phyloP scores from a whole-genome alignment of 352 stramenopile species.

The Thraustochytrium striatum region DNA sequence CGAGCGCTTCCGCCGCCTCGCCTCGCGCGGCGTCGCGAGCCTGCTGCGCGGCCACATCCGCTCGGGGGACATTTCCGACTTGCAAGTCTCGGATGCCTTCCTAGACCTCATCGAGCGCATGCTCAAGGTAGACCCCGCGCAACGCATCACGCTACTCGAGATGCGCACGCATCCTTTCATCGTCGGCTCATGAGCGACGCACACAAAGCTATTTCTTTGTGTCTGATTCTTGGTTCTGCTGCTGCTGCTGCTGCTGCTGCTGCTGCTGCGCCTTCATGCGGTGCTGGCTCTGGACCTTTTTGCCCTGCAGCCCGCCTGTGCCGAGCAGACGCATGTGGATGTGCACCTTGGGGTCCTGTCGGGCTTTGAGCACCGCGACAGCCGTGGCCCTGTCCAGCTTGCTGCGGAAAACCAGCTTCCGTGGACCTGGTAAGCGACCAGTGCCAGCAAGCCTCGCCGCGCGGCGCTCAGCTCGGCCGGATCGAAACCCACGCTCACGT shows the following conservation, averaged over 20 bases:
- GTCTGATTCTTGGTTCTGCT: background rate
- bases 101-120: constrained; percentile 33
- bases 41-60: constrained; percentile 3
- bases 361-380: background rate
- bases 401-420: background rate
- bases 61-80: background rate
- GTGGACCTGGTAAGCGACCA: background rate
- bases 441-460: constrained; percentile 1
- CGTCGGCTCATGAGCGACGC: background rate
- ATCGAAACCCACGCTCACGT: background rate
- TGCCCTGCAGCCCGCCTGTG: background rate
- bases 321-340: background rate
- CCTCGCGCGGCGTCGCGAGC: background rate
- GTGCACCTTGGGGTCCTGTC: background rate
- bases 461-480: background rate
- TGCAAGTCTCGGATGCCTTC: constrained; percentile 2
- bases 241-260: background rate
- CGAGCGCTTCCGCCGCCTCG: background rate
- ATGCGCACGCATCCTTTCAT: constrained; percentile 13
- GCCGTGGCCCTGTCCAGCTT: background rate
- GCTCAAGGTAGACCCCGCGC: background rate
- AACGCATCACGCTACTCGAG: background rate
- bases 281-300: background rate
- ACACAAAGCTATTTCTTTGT: background rate
- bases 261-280: background rate